Percentiles rank a stretch among this genome's conserved stretches.
These are phyloP conservation scores for Dionaea muscipula DNA, from an alignment of 179 eudicot species.

Conservation along the genomic window DNA sequence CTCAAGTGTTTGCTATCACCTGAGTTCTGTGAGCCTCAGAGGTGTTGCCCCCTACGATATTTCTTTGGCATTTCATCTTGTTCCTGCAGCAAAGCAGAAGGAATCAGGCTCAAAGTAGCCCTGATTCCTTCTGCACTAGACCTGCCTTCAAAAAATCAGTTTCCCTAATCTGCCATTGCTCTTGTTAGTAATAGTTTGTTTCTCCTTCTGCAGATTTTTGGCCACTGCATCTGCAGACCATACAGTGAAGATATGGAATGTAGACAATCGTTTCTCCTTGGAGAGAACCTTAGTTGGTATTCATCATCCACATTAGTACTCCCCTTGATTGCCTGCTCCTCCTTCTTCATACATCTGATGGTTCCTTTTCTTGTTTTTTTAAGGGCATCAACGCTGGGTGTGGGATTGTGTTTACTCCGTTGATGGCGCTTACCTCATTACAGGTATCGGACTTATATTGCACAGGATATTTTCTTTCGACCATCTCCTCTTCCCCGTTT, in stretches of 20 bases:
- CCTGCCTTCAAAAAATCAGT: too few relatives aligned
- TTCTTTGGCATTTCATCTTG: too few relatives aligned
- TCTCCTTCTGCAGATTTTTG: constrained; percentile 48
- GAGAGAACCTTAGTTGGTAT: constrained; percentile 75
- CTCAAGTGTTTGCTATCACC: constrained; percentile 94
- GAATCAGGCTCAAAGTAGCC: too few relatives aligned
- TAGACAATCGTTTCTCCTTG: constrained; percentile 59
- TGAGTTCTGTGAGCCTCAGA: constrained; percentile 65
- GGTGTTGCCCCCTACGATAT: constrained; percentile 32
- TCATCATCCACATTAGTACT: background rate
- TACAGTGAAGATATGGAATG: constrained; percentile 95
- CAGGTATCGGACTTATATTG: constrained; percentile 35
- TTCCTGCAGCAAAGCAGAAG: too few relatives aligned
- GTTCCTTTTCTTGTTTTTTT: constrained; percentile 4
- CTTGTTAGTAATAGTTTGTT: too few relatives aligned
- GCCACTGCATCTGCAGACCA: constrained; percentile 93
- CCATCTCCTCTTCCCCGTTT: background rate
- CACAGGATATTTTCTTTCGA: background rate
- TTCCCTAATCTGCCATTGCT: too few relatives aligned
- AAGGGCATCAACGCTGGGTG: constrained; percentile 97
- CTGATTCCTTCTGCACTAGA: too few relatives aligned
- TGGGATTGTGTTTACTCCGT: constrained; percentile 97
- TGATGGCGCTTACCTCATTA: constrained; percentile 92
- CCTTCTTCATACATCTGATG: constrained; percentile 2
- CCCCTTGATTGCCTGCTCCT: background rate